Conservation (phyloP, 495 filamentous ascomycete genomes). For the Acidomyces sp. region DNA sequence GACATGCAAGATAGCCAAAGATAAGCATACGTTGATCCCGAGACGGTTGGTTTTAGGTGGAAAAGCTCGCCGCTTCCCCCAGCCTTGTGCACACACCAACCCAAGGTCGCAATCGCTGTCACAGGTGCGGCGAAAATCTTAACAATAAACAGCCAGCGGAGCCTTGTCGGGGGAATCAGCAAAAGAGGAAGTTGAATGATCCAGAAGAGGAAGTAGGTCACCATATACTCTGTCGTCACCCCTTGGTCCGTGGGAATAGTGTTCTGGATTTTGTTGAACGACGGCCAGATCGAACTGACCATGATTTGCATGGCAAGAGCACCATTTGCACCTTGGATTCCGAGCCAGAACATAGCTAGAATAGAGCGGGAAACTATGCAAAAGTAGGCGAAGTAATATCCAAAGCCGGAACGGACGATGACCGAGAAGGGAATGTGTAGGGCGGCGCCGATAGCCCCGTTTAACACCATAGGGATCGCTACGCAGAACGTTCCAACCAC, state of each 20-base stretch:
- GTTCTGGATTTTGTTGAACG: slow-evolving; percentile 23
- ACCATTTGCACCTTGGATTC: slow-evolving; percentile 20
- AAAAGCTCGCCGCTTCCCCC: slow-evolving; percentile 11
- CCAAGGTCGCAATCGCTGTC: slow-evolving; percentile 18
- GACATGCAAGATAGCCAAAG: slow-evolving; percentile 19
- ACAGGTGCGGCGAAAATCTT: slow-evolving; percentile 29
- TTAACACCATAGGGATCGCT: slow-evolving; percentile 35
- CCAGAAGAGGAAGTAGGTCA: slow-evolving; percentile 38
- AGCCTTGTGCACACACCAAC: slow-evolving; percentile 16
- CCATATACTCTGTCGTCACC: slow-evolving; percentile 39
- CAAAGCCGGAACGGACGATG: slow-evolving; percentile 14
- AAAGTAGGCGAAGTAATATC: slow-evolving; percentile 22
- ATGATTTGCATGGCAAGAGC: slow-evolving; percentile 31
- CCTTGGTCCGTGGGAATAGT: slow-evolving; percentile 20
- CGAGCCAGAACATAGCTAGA: slow-evolving; percentile 22
- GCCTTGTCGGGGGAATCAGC: slow-evolving; percentile 37
- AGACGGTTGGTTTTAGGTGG: slow-evolving; percentile 2
- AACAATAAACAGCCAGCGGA: slow-evolving; percentile 40
- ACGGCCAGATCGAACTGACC: slow-evolving; percentile 42
- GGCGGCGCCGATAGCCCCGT: slow-evolving; percentile 35
- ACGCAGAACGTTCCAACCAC: slow-evolving; percentile 30
- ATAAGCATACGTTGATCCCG: slow-evolving; percentile 27
- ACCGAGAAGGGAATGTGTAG: slow-evolving; percentile 20
- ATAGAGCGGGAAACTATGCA: slow-evolving; percentile 18
- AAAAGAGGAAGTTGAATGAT: slow-evolving; percentile 37